A percentile compares a stretch with the other conserved stretches of the same genome.
phyloP scores from a whole-genome alignment of 1,139 yeast species.

The Scheffersomyces insectosa region DNA sequence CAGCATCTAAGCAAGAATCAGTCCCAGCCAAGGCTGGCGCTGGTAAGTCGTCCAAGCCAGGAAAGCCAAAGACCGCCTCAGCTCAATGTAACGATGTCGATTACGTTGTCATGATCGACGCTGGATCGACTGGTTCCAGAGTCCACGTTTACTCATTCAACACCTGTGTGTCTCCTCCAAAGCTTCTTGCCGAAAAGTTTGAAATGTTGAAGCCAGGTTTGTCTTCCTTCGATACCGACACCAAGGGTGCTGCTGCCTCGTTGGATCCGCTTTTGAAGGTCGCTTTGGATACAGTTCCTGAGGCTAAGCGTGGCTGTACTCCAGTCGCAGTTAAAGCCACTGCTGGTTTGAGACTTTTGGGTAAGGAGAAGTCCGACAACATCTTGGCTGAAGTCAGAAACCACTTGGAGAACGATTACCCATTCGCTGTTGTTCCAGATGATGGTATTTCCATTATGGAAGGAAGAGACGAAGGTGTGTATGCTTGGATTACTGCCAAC shows the following conservation, averaged over 20 bases:
- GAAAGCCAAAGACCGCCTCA: no score
- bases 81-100: slow-evolving; percentile 32
- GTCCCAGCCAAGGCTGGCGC: neutral
- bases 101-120: slow-evolving; percentile 87
- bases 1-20: neutral
- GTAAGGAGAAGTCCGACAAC: slow-evolving; percentile 66
- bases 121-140: slow-evolving; percentile 96
- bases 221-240: slow-evolving; percentile 79
- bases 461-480: slow-evolving; percentile 98
- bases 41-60: neutral
- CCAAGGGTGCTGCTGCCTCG: slow-evolving; percentile 82
- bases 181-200: slow-evolving; percentile 73
- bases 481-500: slow-evolving; percentile 97
- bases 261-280: slow-evolving; percentile 74
- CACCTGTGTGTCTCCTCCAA: slow-evolving; percentile 81
- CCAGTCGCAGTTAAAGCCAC: slow-evolving; percentile 98
- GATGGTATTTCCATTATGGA: slow-evolving; percentile 92
- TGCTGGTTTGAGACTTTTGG: slow-evolving; percentile 90
- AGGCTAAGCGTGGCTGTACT: slow-evolving; percentile 69
- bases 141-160: slow-evolving; percentile 91
- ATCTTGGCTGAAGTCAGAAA: slow-evolving; percentile 74
- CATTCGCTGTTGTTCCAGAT: slow-evolving; percentile 82
- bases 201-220: slow-evolving; percentile 92
- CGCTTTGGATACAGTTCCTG: slow-evolving; percentile 79
- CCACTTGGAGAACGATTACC: slow-evolving; percentile 76